A percentile compares a stretch with the other conserved stretches of the same genome.
phyloP scores from a whole-genome alignment of 106 monocot genomes.

The Phalaenopsis aphrodite region DNA sequence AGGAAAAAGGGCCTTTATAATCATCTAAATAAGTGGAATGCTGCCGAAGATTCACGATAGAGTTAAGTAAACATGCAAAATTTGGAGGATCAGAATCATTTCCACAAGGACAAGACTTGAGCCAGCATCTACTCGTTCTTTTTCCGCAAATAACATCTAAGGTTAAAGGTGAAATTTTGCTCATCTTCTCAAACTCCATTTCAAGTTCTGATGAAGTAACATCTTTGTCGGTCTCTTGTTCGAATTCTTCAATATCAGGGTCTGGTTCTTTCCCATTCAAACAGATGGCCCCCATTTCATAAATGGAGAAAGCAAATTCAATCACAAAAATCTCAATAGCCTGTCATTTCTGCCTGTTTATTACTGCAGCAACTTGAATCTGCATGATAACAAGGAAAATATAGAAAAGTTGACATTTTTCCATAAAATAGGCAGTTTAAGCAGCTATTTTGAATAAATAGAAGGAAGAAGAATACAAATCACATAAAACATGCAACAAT shows the following conservation, averaged over 20 bases:
- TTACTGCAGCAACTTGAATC: neutral
- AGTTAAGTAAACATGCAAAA: neutral
- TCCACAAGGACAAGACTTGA: conserved; percentile 18
- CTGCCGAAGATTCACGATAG: neutral
- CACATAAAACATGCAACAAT: neutral
- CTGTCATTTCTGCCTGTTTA: neutral
- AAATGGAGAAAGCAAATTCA: neutral
- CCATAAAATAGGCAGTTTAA: neutral
- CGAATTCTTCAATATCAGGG: neutral
- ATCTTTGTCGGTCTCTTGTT: neutral
- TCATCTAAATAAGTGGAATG: neutral
- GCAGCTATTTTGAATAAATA: neutral
- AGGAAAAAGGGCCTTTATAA: conserved; percentile 7
- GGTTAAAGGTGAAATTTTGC: conserved; percentile 7
- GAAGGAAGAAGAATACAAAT: neutral
- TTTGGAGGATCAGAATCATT: neutral
- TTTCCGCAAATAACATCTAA: conserved; percentile 8
- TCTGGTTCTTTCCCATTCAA: neutral
- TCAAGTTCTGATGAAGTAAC: conserved; percentile 11
- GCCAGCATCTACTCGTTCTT: neutral
- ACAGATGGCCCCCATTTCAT: neutral
- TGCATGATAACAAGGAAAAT: neutral
- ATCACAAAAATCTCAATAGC: neutral
- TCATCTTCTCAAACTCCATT: conserved; percentile 18
- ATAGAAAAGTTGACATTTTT: neutral